A percentile compares a stretch with the other conserved stretches of the same genome.
These are phyloP conservation scores for Lactarius trivialis DNA, from an alignment of 768 basidiomycete species.

Conservation along the genomic window DNA sequence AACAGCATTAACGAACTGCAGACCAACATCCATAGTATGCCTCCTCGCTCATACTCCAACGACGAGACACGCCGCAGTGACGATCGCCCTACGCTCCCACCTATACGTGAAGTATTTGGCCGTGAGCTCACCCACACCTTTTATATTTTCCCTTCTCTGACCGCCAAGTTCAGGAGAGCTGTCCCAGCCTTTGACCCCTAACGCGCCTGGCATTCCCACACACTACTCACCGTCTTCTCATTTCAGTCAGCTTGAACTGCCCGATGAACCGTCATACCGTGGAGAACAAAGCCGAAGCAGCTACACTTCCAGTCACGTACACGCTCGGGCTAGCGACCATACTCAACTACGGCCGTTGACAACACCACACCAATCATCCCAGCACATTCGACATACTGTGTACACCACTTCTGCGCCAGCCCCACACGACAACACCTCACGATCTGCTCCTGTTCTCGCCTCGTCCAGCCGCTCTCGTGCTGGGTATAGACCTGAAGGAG, in stretches of 20 bases:
- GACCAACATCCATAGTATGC: conserved; percentile 12
- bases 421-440: conserved; percentile 3
- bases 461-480: background rate
- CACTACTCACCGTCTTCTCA: conserved; percentile 15
- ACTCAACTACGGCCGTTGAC: conserved; percentile 14
- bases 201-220: background rate
- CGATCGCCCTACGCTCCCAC: conserved; percentile 23
- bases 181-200: conserved; percentile 18
- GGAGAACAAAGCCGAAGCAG: conserved; percentile 9
- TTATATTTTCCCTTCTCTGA: background rate
- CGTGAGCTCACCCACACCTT: conserved; percentile 9
- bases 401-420: conserved; percentile 2
- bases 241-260: conserved; percentile 9
- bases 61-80: conserved; percentile 20
- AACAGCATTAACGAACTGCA: background rate
- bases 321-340: conserved; percentile 3
- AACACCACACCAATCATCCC: conserved; percentile 6
- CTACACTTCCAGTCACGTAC: conserved; percentile 14
- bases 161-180: conserved; percentile 14
- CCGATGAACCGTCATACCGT: conserved; percentile 7
- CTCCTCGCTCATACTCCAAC: conserved; percentile 10
- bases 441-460: background rate
- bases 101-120: conserved; percentile 22
- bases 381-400: conserved; percentile 3
- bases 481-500: conserved; percentile 1